Conservation (phyloP, 129 eudicot genomes). For the Flaveria linearis region DNA sequence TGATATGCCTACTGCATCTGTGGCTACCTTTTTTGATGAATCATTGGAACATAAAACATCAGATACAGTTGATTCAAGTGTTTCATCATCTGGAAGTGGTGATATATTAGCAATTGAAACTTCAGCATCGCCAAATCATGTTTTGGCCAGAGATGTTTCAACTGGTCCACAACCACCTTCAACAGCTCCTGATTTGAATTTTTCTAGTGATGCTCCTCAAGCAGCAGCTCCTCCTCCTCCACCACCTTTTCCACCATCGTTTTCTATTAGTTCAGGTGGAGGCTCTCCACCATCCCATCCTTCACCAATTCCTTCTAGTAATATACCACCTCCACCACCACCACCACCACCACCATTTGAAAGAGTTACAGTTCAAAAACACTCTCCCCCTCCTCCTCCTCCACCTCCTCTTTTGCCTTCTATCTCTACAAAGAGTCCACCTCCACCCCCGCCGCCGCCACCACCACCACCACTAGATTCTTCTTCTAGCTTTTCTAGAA, state of each 20-base stretch:
- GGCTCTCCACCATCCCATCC: constrained; percentile 29
- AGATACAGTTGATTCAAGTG: constrained; percentile 39
- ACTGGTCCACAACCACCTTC: constrained; percentile 8
- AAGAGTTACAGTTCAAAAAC: background rate
- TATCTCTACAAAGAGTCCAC: constrained; percentile 27
- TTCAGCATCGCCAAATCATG: constrained; percentile 27
- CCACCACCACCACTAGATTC: constrained; percentile 15
- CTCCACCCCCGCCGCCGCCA: constrained; percentile 28
- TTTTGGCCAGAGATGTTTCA: constrained; percentile 18
- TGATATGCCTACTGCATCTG: constrained; percentile 42
- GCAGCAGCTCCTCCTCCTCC: constrained; percentile 23
- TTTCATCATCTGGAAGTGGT: constrained; percentile 39
- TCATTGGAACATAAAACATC: constrained; percentile 33
- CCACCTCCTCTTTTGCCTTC: constrained; percentile 38
- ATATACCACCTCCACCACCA: constrained; percentile 10
- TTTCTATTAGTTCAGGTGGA: constrained; percentile 8
- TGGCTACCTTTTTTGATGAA: constrained; percentile 44
- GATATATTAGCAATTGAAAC: constrained; percentile 32
- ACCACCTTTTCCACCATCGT: constrained; percentile 30
- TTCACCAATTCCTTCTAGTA: constrained; percentile 24
- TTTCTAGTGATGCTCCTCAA: constrained; percentile 27
- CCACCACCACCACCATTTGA: constrained; percentile 32
- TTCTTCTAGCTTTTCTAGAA: background rate
- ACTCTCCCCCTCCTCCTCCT: constrained; percentile 31
- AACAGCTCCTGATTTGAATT: constrained; percentile 18